A percentile compares a stretch with the other conserved stretches of the same genome.
These are phyloP conservation scores for Fusarium sp. DNA, from an alignment of 2,329 filamentous ascomycete species.

Conservation along the genomic window DNA sequence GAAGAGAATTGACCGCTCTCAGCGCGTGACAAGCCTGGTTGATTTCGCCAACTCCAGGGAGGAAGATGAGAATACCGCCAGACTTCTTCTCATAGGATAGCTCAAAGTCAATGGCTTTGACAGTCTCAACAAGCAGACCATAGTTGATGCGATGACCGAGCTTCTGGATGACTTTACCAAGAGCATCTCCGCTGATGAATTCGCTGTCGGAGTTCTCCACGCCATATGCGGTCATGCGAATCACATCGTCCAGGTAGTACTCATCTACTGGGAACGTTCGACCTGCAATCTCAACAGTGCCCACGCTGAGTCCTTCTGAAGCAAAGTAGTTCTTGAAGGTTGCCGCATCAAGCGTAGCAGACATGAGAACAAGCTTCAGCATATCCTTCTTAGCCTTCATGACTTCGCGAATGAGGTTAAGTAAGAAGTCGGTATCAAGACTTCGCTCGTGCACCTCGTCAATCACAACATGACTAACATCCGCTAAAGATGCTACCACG, in stretches of 20 bases:
- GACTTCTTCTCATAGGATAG: conserved; percentile 73
- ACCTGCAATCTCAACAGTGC: conserved; percentile 88
- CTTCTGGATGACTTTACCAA: conserved; percentile 80
- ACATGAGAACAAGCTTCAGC: conserved; percentile 98
- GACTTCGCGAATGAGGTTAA: conserved; percentile 91
- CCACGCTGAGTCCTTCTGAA: conserved; percentile 76
- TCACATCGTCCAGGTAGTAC: conserved; percentile 92
- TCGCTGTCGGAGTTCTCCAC: conserved; percentile 64
- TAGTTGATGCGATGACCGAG: conserved; percentile 93
- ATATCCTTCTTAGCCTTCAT: conserved; percentile 84
- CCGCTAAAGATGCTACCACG: conserved; percentile 84
- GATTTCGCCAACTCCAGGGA: conserved; percentile 94
- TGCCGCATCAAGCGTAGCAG: conserved; percentile 90
- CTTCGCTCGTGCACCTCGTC: conserved; percentile 98
- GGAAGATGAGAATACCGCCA: conserved; percentile 94
- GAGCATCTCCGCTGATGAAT: conserved; percentile 65
- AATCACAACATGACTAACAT: conserved; percentile 94
- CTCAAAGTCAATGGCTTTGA: conserved; percentile 85
- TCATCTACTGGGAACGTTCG: conserved; percentile 91
- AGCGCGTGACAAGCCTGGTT: conserved; percentile 85
- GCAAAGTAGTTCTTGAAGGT: conserved; percentile 73
- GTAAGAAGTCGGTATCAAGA: conserved; percentile 96
- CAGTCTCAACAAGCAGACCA: conserved; percentile 83
- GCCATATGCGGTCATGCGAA: conserved; percentile 85
- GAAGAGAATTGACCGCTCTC: conserved; percentile 71